Conservation (phyloP, 2,329 filamentous ascomycete genomes). For the Rutstroemia sydowiana region DNA sequence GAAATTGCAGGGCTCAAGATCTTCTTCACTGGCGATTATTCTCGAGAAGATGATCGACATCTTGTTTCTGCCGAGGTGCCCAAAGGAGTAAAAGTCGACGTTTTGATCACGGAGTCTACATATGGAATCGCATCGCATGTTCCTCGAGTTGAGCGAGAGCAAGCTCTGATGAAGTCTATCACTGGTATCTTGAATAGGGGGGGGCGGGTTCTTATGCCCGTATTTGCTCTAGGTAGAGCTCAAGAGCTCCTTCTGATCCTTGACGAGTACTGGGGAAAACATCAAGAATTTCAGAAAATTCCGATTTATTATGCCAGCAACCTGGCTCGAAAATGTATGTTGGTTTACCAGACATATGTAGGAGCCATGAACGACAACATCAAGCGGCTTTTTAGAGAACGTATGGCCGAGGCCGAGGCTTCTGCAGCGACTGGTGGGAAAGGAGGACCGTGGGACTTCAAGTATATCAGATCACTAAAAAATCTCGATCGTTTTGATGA, state of each 20-base stretch:
- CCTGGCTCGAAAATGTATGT: constrained; percentile 92
- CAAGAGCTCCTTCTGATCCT: constrained; percentile 92
- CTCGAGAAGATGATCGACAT: constrained; percentile 89
- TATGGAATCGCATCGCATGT: constrained; percentile 94
- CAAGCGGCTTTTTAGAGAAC: constrained; percentile 85
- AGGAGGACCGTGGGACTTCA: constrained; percentile 93
- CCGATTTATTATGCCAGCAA: constrained; percentile 98
- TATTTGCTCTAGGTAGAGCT: constrained; percentile 88
- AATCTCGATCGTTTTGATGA: constrained; percentile 94
- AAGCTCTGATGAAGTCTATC: constrained; percentile 90
- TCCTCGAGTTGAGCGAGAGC: constrained; percentile 82
- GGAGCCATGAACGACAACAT: constrained; percentile 99
- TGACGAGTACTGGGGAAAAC: constrained; percentile 93
- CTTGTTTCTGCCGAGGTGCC: constrained; percentile 90
- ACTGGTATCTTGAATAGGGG: constrained; percentile 86
- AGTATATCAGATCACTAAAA: constrained; percentile 85
- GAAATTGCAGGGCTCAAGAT: constrained; percentile 96
- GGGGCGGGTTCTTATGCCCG: constrained; percentile 86
- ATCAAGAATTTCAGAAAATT: constrained; percentile 78
- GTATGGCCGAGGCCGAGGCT: constrained; percentile 84
- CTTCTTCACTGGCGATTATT: constrained; percentile 97
- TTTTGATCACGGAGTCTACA: constrained; percentile 94
- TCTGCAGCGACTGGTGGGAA: constrained; percentile 66
- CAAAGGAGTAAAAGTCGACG: constrained; percentile 82
- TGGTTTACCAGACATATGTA: constrained; percentile 97